Evolutionary conservation across 2,329 filamentous ascomycete species (phyloP).

Genomic region (Leptographium flavum): DNA sequence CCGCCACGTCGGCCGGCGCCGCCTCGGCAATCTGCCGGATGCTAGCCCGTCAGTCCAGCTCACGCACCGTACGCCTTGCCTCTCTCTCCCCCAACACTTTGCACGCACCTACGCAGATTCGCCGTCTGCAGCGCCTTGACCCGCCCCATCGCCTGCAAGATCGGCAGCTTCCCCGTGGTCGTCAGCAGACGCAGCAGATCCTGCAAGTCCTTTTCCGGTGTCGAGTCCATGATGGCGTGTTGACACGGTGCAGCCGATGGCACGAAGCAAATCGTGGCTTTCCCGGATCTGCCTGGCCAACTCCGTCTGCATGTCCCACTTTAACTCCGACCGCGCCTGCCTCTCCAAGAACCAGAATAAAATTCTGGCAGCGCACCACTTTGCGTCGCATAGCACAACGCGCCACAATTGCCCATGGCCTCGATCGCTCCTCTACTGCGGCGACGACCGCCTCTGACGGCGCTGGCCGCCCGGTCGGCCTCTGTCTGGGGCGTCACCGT

Average conservation of each 20-base stretch:
- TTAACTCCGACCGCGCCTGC: neutral
- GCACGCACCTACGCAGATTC: slow-evolving; percentile 40
- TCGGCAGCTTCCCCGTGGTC: slow-evolving; percentile 37
- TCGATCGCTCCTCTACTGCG: neutral
- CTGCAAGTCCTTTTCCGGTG: slow-evolving; percentile 39
- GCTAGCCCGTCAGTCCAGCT: slow-evolving; percentile 18
- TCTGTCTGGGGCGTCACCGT: neutral
- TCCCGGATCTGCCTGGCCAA: no score
- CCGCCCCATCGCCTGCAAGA: slow-evolving; percentile 44
- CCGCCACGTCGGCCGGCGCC: slow-evolving; percentile 26
- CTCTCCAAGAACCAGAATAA: no score
- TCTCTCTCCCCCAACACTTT: neutral
- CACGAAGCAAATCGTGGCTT: no score
- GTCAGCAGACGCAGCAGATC: slow-evolving; percentile 47
- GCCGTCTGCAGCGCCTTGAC: slow-evolving; percentile 41
- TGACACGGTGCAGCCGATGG: neutral
- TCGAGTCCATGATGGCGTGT: neutral
- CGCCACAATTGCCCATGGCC: neutral
- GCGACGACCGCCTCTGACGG: neutral
- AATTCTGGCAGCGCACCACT: neutral
- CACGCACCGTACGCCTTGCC: no score
- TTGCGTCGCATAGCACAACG: neutral
- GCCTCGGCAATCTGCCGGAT: slow-evolving; percentile 41
- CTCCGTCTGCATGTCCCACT: neutral
- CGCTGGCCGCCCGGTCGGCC: neutral